Evolutionary conservation across 2,329 filamentous ascomycete genomes (phyloP), one percentile per base, ranked within the genome.

Genomic region (Aureobasidium vineae): DNA sequence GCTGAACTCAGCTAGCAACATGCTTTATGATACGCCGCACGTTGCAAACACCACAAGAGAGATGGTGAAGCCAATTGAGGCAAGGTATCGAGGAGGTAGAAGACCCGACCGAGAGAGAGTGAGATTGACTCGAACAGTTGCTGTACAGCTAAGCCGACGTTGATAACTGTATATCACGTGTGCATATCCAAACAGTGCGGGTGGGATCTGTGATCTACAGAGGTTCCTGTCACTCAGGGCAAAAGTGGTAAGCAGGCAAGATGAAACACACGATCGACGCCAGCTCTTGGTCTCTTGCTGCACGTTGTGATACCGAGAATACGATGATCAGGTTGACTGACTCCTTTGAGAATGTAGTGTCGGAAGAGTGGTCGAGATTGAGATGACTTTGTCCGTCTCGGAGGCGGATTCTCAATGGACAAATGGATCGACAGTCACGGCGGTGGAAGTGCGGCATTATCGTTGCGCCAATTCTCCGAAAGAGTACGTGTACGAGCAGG

Each of bases 181-280:
- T 49, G 31, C n/a, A 7, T 16, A 16, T 47, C 2, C 5, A 36
- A n/a, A 60, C 11, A 16, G n/a, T 36, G 40, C 23, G 26, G 26
- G n/a, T 15, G 36, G 36, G 26, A 57, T 31, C 23, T 43, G 54
- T 41, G 41, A 61, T 61, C 43, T 50, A 5, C 59, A 63, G 26
- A 26, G 31, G 31, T 52, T 31, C 45, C 31, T 41, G 43, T 52
- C 23, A 23, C 45, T 63, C 31, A 16, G 15, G 8, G 15, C 11
- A 19, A 41, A 21, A 61, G 45, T 61, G 45, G 49, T 63, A 28
- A 52, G 59, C 33, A 36, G 36, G n/a, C 59, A 63, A 49, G 8
- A 47, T 63, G 59, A 63, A 63, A 63, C 59, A 52, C 43, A 11
- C 23, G 59, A 63, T 63, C 59, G 31, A 21, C 59, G 52, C 28